phyloP scores from a whole-genome alignment of 2,329 filamentous ascomycete genomes.

The Alternaria incomplexa region DNA sequence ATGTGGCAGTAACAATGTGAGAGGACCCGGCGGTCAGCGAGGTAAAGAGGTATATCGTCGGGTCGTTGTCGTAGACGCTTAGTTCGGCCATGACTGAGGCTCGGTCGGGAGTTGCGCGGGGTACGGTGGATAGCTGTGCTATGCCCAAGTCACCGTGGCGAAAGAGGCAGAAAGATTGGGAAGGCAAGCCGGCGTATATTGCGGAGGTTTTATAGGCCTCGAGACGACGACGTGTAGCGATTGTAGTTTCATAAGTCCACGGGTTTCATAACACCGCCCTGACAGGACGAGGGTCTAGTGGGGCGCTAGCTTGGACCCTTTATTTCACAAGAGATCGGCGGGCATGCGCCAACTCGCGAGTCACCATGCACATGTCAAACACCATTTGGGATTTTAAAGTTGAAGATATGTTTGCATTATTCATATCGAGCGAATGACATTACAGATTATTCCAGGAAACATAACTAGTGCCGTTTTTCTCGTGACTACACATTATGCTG shows the following conservation, averaged over 20 bases:
- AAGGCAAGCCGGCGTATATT: not conserved
- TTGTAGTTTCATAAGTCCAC: conserved; percentile 11
- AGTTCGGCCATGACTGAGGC: conserved; percentile 47
- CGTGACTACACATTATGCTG: conserved; percentile 16
- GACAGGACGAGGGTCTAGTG: conserved; percentile 1
- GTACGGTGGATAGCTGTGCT: not conserved
- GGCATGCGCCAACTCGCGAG: not conserved
- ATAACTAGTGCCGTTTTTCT: conserved; percentile 7
- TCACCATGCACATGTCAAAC: not conserved
- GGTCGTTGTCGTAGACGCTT: conserved; percentile 53
- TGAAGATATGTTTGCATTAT: conserved; percentile 17
- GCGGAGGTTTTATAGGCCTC: not conserved
- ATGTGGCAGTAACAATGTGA: conserved; percentile 94
- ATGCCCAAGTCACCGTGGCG: not conserved
- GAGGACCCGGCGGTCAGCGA: conserved; percentile 94
- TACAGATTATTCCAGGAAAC: conserved; percentile 22
- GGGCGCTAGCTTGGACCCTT: conserved; percentile 10
- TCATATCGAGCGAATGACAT: conserved; percentile 21
- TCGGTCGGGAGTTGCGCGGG: not conserved
- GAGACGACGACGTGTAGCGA: conserved; percentile 7
- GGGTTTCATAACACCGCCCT: not conserved
- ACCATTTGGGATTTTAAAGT: not conserved
- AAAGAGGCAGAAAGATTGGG: not conserved
- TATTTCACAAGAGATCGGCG: not conserved
- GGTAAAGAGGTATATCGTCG: conserved; percentile 86